phyloP scores from a whole-genome alignment of 768 basidiomycete species.

The Podaxis mareebaensis region DNA sequence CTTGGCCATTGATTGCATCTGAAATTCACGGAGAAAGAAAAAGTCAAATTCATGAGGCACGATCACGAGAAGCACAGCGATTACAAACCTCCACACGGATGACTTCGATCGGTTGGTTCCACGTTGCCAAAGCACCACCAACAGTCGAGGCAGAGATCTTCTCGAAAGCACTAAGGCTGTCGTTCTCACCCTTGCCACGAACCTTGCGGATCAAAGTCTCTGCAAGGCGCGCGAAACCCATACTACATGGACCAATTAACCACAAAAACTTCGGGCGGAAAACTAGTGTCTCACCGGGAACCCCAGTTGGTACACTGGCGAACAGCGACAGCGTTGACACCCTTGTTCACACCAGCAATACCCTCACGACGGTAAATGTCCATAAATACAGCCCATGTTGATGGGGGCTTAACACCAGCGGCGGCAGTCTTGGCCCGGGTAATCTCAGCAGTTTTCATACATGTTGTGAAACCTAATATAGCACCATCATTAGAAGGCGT shows the following conservation, averaged over 20 bases:
- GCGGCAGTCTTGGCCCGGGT: conserved; percentile 92
- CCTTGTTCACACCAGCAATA: conserved; percentile 96
- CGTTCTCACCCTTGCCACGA: conserved; percentile 77
- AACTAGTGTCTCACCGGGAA: conserved; percentile 59
- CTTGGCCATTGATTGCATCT: conserved; percentile 99
- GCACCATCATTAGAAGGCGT: neutral
- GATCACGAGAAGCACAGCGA: neutral
- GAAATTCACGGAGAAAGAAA: conserved; percentile 14
- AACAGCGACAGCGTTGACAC: conserved; percentile 93
- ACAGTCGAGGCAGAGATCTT: conserved; percentile 88
- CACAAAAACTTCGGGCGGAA: neutral
- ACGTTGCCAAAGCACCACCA: conserved; percentile 94
- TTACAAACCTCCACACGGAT: conserved; percentile 84
- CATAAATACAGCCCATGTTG: conserved; percentile 91
- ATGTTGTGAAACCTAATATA: conserved; percentile 88
- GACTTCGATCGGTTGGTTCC: conserved; percentile 99
- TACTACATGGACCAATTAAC: conserved; percentile 47
- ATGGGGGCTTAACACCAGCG: conserved; percentile 80
- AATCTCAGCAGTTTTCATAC: conserved; percentile 99
- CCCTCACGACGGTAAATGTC: conserved; percentile 96
- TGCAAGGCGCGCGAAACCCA: conserved; percentile 95
- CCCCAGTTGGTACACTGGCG: conserved; percentile 95
- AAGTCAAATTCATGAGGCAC: neutral
- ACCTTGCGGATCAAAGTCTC: conserved; percentile 77
- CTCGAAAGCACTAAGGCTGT: conserved; percentile 74